Percentiles rank a stretch among this genome's conserved stretches.
These are phyloP conservation scores for Sordariomycetes sp. DNA, from an alignment of 2,329 filamentous ascomycete species.

Conservation along the genomic window DNA sequence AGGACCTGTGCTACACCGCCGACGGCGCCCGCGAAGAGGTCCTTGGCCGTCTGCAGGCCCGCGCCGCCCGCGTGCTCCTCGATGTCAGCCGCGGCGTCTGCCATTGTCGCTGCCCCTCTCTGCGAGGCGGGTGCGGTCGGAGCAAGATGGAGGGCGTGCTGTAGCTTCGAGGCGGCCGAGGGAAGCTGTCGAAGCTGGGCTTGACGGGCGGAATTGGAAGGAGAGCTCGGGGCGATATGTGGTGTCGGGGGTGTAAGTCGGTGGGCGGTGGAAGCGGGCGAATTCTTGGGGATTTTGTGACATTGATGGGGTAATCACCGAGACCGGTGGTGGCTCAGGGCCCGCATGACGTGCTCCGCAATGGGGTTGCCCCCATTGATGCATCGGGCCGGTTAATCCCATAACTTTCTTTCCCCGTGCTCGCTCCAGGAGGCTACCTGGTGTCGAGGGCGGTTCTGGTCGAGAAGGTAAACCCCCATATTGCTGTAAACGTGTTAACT, in stretches of 20 bases:
- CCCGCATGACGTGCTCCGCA: not conserved
- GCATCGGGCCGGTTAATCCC: not conserved
- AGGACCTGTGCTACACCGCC: slow-evolving; percentile 92
- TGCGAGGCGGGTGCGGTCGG: not conserved
- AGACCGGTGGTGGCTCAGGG: not conserved
- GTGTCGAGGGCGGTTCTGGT: no score
- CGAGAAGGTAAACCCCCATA: no score
- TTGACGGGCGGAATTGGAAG: not conserved
- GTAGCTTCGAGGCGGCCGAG: not conserved
- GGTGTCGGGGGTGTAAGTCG: no score
- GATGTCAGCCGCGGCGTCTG: not conserved
- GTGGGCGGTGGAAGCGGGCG: not conserved
- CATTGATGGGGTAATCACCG: not conserved
- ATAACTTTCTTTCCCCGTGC: not conserved
- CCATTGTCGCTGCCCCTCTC: not conserved
- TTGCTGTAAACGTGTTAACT: no score
- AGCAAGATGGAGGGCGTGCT: not conserved
- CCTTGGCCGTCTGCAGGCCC: slow-evolving; percentile 62
- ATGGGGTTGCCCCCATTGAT: not conserved
- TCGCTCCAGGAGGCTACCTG: no score
- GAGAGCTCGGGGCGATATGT: no score
- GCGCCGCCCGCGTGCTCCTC: slow-evolving; percentile 11
- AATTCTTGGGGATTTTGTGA: not conserved
- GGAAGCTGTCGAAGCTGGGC: not conserved
- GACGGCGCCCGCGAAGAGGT: slow-evolving; percentile 80